These are phyloP conservation scores for Letharia lupina DNA, from an alignment of 495 filamentous ascomycete genomes.

Conservation along the genomic window DNA sequence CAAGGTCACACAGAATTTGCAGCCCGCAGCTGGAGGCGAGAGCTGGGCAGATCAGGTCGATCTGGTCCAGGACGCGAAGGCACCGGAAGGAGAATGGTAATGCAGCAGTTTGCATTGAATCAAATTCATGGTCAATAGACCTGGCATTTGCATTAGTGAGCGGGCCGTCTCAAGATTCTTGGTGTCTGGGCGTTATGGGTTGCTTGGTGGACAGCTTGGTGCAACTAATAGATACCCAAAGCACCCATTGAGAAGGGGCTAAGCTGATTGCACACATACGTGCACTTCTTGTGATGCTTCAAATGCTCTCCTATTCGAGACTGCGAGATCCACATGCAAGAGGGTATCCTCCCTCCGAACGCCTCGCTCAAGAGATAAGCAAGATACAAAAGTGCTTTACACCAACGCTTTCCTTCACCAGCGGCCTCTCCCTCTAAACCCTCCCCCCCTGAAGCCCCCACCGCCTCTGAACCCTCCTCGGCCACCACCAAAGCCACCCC, in stretches of 20 bases:
- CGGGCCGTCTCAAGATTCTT: background rate
- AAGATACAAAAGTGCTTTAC: background rate
- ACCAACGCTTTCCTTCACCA: slow-evolving; percentile 7
- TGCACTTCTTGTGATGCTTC: background rate
- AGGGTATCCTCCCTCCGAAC: slow-evolving; percentile 17
- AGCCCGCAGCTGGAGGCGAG: slow-evolving; percentile 3
- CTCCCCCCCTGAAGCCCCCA: slow-evolving; percentile 35
- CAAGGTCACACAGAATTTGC: slow-evolving; percentile 19
- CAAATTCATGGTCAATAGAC: background rate
- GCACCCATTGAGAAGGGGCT: background rate
- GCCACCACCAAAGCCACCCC: slow-evolving; percentile 47
- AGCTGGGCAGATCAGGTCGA: slow-evolving; percentile 41
- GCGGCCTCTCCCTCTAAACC: slow-evolving; percentile 19
- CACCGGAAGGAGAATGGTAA: slow-evolving; percentile 3
- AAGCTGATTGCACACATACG: background rate
- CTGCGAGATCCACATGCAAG: background rate
- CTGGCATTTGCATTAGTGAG: background rate
- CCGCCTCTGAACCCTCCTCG: slow-evolving; percentile 39
- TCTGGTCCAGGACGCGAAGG: slow-evolving; percentile 29
- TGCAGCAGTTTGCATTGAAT: background rate
- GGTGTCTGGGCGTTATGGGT: background rate
- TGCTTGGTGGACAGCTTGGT: background rate
- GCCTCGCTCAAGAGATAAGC: slow-evolving; percentile 20
- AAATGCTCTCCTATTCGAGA: background rate
- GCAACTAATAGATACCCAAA: slow-evolving; percentile 1